Conservation (phyloP, 257 asterid genomes). For the Petrea volubilis region DNA sequence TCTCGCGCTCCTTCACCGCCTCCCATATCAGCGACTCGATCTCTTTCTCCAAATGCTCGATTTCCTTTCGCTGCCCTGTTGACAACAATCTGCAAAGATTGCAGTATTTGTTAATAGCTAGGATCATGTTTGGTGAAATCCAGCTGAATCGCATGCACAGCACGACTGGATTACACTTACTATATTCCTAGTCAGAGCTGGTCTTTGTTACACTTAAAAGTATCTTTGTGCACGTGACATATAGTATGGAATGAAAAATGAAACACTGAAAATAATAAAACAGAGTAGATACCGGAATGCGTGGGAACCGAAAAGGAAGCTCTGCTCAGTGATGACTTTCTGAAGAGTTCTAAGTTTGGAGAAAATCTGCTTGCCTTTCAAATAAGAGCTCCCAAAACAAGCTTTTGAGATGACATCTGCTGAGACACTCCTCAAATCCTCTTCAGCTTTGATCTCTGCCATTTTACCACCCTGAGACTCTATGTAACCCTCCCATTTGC, state of each 20-base stretch:
- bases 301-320: slow-evolving; percentile 57
- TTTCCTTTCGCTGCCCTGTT: slow-evolving; percentile 45
- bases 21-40: slow-evolving; percentile 73
- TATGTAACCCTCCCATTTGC: slow-evolving; percentile 56
- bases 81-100: slow-evolving; percentile 38
- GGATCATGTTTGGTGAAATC: too few relatives aligned
- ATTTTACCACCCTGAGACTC: slow-evolving; percentile 40
- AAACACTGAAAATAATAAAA: too few relatives aligned
- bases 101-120: neutral
- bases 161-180: too few relatives aligned
- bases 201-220: too few relatives aligned
- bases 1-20: slow-evolving; percentile 47
- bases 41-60: slow-evolving; percentile 64
- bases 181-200: too few relatives aligned
- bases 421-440: slow-evolving; percentile 67
- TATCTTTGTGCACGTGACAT: too few relatives aligned
- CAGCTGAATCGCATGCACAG: too few relatives aligned
- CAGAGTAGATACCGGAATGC: slow-evolving; percentile 41
- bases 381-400: slow-evolving; percentile 79
- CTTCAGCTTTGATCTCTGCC: slow-evolving; percentile 64
- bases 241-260: too few relatives aligned
- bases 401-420: slow-evolving; percentile 89
- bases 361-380: slow-evolving; percentile 69
- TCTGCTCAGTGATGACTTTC: slow-evolving; percentile 52
- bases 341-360: slow-evolving; percentile 80